These are phyloP conservation scores for Eleusine indica DNA, from an alignment of 176 grass and related monocot genomes.

Conservation along the genomic window DNA sequence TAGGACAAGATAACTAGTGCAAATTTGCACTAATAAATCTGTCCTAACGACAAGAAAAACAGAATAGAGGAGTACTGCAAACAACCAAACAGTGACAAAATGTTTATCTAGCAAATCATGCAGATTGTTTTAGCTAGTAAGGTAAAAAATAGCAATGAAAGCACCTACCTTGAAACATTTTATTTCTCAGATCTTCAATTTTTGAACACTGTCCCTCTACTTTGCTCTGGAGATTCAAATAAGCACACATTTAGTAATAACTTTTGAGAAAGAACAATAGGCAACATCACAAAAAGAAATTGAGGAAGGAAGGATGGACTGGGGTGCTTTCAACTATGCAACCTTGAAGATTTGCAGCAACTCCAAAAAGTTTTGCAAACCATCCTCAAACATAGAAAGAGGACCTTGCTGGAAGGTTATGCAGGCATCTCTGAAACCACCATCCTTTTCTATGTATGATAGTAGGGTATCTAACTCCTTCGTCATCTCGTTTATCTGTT, in stretches of 20 bases:
- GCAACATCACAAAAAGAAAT: neutral
- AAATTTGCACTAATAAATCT: too few relatives aligned
- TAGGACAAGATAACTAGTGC: too few relatives aligned
- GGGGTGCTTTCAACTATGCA: slow-evolving; percentile 21
- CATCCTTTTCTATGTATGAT: slow-evolving; percentile 76
- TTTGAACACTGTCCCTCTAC: slow-evolving; percentile 67
- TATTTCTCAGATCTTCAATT: slow-evolving; percentile 80
- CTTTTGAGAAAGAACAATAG: slow-evolving; percentile 17
- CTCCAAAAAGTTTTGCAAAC: slow-evolving; percentile 63
- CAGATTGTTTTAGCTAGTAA: slow-evolving; percentile 10
- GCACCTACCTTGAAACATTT: slow-evolving; percentile 80
- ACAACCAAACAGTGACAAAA: slow-evolving; percentile 1
- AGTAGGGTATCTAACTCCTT: slow-evolving; percentile 80
- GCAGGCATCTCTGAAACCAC: slow-evolving; percentile 80
- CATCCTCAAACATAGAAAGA: slow-evolving; percentile 62
- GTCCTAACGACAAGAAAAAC: too few relatives aligned
- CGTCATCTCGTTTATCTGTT: slow-evolving; percentile 80
- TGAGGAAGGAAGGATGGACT: neutral
- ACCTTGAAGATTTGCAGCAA: slow-evolving; percentile 79
- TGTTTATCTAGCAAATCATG: slow-evolving; percentile 16
- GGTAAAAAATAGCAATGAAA: slow-evolving; percentile 1
- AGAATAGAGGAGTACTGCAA: neutral
- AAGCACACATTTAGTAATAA: slow-evolving; percentile 35
- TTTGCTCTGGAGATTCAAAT: slow-evolving; percentile 66
- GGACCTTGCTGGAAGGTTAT: slow-evolving; percentile 69